Percentiles rank a stretch among this genome's conserved stretches.
Evolutionary conservation across 345 rosid species (phyloP).

Genomic region (Leavenworthia alabamica): DNA sequence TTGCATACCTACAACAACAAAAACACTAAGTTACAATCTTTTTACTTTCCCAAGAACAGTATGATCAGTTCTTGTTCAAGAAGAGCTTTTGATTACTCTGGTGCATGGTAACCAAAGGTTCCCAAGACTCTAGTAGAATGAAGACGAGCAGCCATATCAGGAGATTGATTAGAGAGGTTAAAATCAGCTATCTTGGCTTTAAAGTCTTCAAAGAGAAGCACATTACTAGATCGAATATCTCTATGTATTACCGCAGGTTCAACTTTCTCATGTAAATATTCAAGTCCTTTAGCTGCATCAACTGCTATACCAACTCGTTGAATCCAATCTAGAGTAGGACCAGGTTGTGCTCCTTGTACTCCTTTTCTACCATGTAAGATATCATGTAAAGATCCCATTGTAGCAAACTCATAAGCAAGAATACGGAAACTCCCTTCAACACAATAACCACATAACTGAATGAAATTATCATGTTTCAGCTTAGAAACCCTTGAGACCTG

Average conservation of each 20-base stretch:
- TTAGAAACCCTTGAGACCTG: constrained; percentile 93
- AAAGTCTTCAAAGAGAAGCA: constrained; percentile 89
- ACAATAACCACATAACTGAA: constrained; percentile 78
- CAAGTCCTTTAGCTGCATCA: constrained; percentile 93
- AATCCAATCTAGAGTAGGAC: constrained; percentile 97
- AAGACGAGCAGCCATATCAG: constrained; percentile 99
- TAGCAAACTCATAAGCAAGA: constrained; percentile 83
- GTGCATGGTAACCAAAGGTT: constrained; percentile 98
- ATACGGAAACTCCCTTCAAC: constrained; percentile 81
- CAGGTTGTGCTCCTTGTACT: constrained; percentile 97
- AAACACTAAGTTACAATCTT: constrained; percentile 1
- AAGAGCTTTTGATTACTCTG: constrained; percentile 80
- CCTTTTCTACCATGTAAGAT: constrained; percentile 97
- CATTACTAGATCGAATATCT: constrained; percentile 94
- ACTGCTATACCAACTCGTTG: constrained; percentile 92
- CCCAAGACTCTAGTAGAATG: constrained; percentile 99
- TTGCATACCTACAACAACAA: constrained; percentile 65
- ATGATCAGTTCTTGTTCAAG: not conserved
- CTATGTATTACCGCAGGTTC: constrained; percentile 85
- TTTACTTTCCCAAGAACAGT: constrained; percentile 8
- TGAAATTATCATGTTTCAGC: constrained; percentile 71
- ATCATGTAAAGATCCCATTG: constrained; percentile 95
- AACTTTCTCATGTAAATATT: constrained; percentile 86
- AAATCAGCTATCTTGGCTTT: constrained; percentile 96
- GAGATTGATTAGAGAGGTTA: constrained; percentile 94